Conservation (phyloP, 1,139 yeast species). For the Pichia sp. region DNA sequence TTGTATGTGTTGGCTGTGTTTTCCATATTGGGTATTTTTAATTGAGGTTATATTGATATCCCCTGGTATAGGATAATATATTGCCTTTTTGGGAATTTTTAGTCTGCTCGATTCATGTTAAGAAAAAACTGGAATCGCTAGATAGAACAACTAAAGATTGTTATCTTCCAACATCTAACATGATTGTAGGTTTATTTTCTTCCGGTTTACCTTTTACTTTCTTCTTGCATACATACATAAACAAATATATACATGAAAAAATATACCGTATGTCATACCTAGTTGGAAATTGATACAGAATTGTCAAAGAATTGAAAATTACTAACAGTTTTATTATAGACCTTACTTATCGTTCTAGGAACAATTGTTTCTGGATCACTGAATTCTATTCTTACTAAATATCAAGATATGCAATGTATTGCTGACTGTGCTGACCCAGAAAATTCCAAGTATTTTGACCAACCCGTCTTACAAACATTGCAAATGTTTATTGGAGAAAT, state of each 20-base stretch:
- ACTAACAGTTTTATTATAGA: slow-evolving; percentile 4
- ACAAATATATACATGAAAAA: neutral
- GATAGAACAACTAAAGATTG: neutral
- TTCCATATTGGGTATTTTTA: neutral
- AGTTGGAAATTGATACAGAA: too few species aligned
- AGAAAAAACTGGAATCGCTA: neutral
- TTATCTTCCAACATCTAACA: neutral
- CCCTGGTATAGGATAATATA: neutral
- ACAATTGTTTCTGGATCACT: slow-evolving; percentile 64
- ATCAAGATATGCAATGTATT: slow-evolving; percentile 73
- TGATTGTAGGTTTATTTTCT: neutral
- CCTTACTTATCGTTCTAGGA: slow-evolving; percentile 38
- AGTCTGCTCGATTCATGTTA: neutral
- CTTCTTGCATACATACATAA: neutral
- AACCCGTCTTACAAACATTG: slow-evolving; percentile 72
- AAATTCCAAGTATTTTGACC: slow-evolving; percentile 50
- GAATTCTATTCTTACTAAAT: slow-evolving; percentile 70
- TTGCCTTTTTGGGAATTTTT: neutral
- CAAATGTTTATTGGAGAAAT: slow-evolving; percentile 80
- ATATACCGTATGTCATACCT: neutral
- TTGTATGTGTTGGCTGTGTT: neutral
- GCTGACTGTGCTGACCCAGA: slow-evolving; percentile 46
- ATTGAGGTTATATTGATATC: neutral
- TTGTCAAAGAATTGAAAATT: neutral
- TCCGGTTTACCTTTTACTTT: neutral